Base-by-base conservation (phyloP, 2,329 filamentous ascomycete genomes). In the Pseudogymnoascus sp. region DNA sequence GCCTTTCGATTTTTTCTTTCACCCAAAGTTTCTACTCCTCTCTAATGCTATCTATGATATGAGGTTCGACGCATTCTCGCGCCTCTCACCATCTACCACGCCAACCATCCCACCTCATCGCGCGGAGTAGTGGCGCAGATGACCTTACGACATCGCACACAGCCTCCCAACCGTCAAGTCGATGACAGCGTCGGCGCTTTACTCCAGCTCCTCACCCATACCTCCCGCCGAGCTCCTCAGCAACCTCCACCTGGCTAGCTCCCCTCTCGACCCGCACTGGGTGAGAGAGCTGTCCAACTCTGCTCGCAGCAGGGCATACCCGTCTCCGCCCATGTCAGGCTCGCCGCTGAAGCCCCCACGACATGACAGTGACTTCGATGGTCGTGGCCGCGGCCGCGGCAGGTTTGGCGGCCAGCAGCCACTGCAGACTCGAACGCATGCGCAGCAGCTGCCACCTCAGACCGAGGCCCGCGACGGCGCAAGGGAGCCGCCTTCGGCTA, bases 251-350 rank as follows among this genome's bases (percentile, higher is more conserved):
- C 76, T 81, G 75, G 78, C 80, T 72, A 78, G 78, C 71, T 81
- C 81, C 73, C 77, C 77, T 75, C 78, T 83, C 70, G 82, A 83
- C 77, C 76, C 79, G 77, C 78, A 78, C 75, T 80, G 82, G 80
- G 77, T 77, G 72, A 78, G 78, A 81, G 77, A 76, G 79, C 77
- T 80, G 78, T 79, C 77, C 72, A 78, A 79, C 75, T 77, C 77
- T 78, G 78, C 79, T 77, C 80, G 78, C 71, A 78, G 78, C 72
- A 79, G 79, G 79, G 83, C 82, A 74, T 88, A 88, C 77, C 85
- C 85, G 74, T 88, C 86, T 80, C 85, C 86, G 78, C 86, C 86
- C 81, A 88, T 88, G 86, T 88, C 86, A 80, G 84, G 84, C 74
- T 87, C 85, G 79, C 84, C 85, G 71, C 80, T 80, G 70, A 77